Base-by-base conservation (phyloP, 495 filamentous ascomycete species). In the Saxophila tyrrhenica region DNA sequence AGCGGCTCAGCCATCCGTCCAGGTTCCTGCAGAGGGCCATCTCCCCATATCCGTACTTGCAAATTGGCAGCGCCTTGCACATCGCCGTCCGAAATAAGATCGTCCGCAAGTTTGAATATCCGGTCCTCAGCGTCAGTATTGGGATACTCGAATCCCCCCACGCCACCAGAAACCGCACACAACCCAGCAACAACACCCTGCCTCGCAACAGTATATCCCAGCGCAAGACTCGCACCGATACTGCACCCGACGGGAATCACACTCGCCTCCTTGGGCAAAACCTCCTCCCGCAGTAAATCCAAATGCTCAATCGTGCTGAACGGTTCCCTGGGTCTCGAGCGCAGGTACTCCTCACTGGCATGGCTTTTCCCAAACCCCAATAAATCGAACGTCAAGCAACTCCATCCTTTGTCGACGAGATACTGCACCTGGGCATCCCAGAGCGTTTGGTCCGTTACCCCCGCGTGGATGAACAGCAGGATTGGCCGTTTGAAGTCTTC, bases 11-110 rank as follows among this genome's bases (percentile, higher is more conserved):
- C 5, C 25, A 51, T 22, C 19, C 48, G 23, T 24, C 48, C 48
- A 39, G 48, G 48, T 16, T 35, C 19, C 48, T 51, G 48, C 48
- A 51, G 20, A 10, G 48, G 48, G 3, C 48, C 51, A 7, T 45
- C 51, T 23, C 45, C 45, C 45, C 45, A 48, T 23, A 48, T 48
- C 13, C 24, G 45, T 3, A 48, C 45, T 25, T 25, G 45, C 19
- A 48, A 20, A 9, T 48, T 25, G 3, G 45, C 45, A 25, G 45
- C 45, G 21, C 45, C 21, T 21, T 48, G 45, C 21, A 48, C 45
- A 20, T 48, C 45, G 21, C 45, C 45, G 13, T 23, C 24, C 13
- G 23, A 3, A 17, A 48, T 23, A 3, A 23, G 20, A 25, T 9
- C 19, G 3, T 48, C 45, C 10, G 19, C 45, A 9, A 24, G 21